Evolutionary conservation across 169 alveolate species (phyloP).

Genomic region (Miamiensis avidus): DNA sequence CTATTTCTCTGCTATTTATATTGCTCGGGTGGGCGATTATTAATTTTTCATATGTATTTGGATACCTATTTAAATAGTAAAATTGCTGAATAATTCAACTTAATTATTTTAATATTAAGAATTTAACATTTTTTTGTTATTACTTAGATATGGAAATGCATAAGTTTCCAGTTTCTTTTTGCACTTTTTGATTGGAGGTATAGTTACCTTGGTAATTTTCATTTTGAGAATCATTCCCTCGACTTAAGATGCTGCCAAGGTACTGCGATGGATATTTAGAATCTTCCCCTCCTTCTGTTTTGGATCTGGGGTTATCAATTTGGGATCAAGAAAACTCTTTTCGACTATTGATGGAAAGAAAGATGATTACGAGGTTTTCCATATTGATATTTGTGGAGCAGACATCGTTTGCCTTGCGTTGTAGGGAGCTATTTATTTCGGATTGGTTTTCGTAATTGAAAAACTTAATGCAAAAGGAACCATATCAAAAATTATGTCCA

Average conservation of each 20-base stretch:
- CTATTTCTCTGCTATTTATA: conserved; percentile 13
- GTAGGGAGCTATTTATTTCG: conserved; percentile 6
- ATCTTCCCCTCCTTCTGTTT: conserved; percentile 36
- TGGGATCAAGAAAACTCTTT: conserved; percentile 2
- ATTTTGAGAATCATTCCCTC: conserved; percentile 28
- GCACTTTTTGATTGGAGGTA: conserved; percentile 45
- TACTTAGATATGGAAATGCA: conserved; percentile 27
- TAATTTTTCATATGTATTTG: conserved; percentile 39
- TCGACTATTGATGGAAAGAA: conserved; percentile 11
- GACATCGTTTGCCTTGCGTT: conserved; percentile 7
- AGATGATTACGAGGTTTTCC: not conserved
- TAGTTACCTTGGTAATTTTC: conserved; percentile 27
- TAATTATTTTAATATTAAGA: too few relatives aligned
- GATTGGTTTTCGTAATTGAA: conserved; percentile 12
- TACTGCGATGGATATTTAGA: conserved; percentile 27
- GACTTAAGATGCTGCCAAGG: conserved; percentile 16
- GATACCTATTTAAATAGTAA: conserved; percentile 38
- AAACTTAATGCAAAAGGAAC: conserved; percentile 19
- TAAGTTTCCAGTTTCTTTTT: conserved; percentile 39
- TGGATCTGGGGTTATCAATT: conserved; percentile 30
- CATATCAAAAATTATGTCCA: conserved; percentile 16
- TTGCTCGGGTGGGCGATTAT: conserved; percentile 39
- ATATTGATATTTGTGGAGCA: conserved; percentile 27
- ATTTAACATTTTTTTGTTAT: conserved; percentile 12
- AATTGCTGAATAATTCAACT: conserved; percentile 65